Evolutionary conservation across 1,139 yeast genomes (phyloP), one percentile per base, ranked within the genome.

Genomic region (Scheffersomyces cryptocercus): DNA sequence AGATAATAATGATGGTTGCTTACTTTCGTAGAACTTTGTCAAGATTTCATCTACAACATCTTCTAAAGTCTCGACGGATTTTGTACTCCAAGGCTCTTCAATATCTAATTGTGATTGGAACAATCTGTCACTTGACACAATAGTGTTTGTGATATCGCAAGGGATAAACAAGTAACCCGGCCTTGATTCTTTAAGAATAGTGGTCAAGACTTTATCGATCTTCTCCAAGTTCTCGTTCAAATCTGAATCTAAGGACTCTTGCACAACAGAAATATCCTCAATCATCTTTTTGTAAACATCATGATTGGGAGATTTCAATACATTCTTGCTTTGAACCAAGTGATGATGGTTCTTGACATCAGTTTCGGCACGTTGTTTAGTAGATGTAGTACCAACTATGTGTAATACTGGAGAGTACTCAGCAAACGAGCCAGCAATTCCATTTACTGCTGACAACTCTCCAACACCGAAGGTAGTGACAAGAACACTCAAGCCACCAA

Each of bases 161-260:
- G 97, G 97, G 36, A 89, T 62, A 58, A 80, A 87, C 45, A 89
- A 65, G 58, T 85, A 88, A 6, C 95, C 96, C 1, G 97, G 97
- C 58, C 85, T 79, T 28, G 85, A 81, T 44, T 76, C 73, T 36
- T 65, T 69, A 51, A 79, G 68, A 29, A 88, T 81, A 29, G 76
- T 70, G 36, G 60, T 58, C 49, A 89, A 77, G 4, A 88, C 88
- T 28, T 68, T 68, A 61, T 89, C 97, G 43, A 89, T 69, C 45
- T 65, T 66, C 24, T 52, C 59, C 37, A 64, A 53, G 28, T 68
- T 68, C 24, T 81, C 70, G 1, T 82, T 84, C 3, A 68, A 63
- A 28, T 81, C 73, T 47, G 73, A 68, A 38, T 70, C 71, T 48
- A 88, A 66, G 35, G 79, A 68, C 59, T 82, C 90, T 29, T 74